Percentiles rank a stretch among this genome's conserved stretches.
phyloP scores from a whole-genome alignment of 2,329 filamentous ascomycete species.

The Fusarium musae region DNA sequence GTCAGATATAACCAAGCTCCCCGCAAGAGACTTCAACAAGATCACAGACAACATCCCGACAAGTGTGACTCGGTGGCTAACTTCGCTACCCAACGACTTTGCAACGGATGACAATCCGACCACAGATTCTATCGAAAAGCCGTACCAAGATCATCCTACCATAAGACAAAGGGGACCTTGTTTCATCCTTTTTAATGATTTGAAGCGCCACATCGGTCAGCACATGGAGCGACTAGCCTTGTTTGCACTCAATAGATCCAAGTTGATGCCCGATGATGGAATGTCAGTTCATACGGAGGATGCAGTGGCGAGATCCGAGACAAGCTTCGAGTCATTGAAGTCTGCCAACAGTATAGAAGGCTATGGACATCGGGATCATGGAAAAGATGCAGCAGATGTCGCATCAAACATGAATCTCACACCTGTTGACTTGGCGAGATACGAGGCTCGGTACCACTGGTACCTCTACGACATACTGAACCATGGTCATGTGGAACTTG shows the following conservation, averaged over 20 bases:
- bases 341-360: background rate
- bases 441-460: background rate
- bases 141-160: no score
- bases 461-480: no score
- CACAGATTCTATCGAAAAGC: accelerated
- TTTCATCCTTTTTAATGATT: background rate
- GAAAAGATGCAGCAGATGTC: background rate
- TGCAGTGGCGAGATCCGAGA: background rate
- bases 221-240: background rate
- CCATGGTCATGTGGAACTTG: background rate
- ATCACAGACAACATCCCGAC: accelerated
- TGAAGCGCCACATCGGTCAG: background rate
- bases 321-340: background rate
- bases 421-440: accelerated
- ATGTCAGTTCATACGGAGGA: background rate
- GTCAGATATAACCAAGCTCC: background rate
- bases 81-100: background rate
- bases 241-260: background rate
- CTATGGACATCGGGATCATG: background rate
- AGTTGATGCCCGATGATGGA: background rate
- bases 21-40: background rate
- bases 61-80: background rate
- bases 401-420: background rate
- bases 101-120: no score
- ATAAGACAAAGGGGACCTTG: background rate